Base-by-base conservation (phyloP, 257 asterid genomes). In the Coffea eugenioides region DNA sequence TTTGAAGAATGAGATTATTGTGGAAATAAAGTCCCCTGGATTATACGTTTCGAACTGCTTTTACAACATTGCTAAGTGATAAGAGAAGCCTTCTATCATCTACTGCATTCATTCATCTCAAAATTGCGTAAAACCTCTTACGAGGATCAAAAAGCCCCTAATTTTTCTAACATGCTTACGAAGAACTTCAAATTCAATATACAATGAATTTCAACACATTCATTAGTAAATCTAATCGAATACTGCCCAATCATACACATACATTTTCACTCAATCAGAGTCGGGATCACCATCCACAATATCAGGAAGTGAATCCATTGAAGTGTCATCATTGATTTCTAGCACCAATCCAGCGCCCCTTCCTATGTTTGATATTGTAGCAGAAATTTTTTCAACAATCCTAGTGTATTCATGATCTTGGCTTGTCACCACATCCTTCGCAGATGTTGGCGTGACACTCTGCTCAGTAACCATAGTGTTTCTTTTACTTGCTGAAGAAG, bases 241-340 rank as follows among this genome's bases (percentile, higher is more conserved):
- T 23, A 41, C 61, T 34, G 64, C 36, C 16, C 11, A 48, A 16
- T 21, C 46, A 77, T 12, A 52, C 16, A 45, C 34, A 20, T 14
- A 54, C 51, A 27, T 13, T 34, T 62, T 74, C 25, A 23, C 45
- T 81, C 77, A 92, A 82, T 89, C 93, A 4, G 94, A 90, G 83
- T 93, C 98, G 3, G 97, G 96, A 80, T 93, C 98, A 20, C 86
- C 92, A 80, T 91, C 95, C 13, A 90, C 86, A 69, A 92, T 94
- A 82, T 91, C 94, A 21, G 98, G 97, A 74, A 92, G 41, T 27
- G 86, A 73, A 62, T 89, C 97, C 34, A 8, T 14, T 46, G 83
- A 72, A 13, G 74, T 65, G 18, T 90, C 90, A 0, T 85, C 62
- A 27, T 87, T 94, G 6, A 71, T 70, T 39, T 83, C 93, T n/a